These are phyloP conservation scores for Blastobotrys mokoenaii DNA, from an alignment of 805 yeast genomes.

Conservation along the genomic window DNA sequence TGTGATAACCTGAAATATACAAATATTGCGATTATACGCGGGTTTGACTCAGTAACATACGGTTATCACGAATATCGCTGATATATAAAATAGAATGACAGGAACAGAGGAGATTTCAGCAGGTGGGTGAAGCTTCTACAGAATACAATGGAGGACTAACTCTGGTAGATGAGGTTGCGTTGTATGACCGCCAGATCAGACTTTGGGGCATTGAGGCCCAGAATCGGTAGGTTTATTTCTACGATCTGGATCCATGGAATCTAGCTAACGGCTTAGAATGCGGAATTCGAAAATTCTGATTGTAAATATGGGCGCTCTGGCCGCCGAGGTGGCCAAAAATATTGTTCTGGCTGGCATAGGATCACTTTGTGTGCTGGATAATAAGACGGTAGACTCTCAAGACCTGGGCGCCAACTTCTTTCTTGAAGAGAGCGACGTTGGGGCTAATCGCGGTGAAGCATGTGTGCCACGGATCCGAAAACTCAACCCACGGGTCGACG, in stretches of 20 bases:
- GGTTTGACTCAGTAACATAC: no score
- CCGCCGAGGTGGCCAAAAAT: slow-evolving; percentile 77
- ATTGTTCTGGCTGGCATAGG: slow-evolving; percentile 85
- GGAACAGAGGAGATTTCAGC: not conserved
- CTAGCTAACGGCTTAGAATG: slow-evolving; percentile 31
- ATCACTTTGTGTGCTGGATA: slow-evolving; percentile 60
- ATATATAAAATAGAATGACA: not conserved
- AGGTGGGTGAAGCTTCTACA: no score
- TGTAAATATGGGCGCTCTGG: slow-evolving; percentile 67
- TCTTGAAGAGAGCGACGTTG: slow-evolving; percentile 47
- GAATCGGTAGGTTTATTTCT: slow-evolving; percentile 24
- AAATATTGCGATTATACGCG: no score
- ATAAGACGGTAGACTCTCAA: slow-evolving; percentile 41
- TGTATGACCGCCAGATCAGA: slow-evolving; percentile 90
- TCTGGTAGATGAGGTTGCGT: slow-evolving; percentile 81
- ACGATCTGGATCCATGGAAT: not conserved
- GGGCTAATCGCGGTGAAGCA: slow-evolving; percentile 45
- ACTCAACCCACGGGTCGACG: slow-evolving; percentile 69
- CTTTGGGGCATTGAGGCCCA: slow-evolving; percentile 97
- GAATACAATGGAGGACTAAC: no score
- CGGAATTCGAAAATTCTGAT: slow-evolving; percentile 64
- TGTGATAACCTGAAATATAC: no score
- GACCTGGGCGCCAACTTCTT: slow-evolving; percentile 76
- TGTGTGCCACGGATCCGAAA: slow-evolving; percentile 52
- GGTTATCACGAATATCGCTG: no score